These are phyloP conservation scores for Ogataea trehaloabstinens DNA, from an alignment of 805 yeast genomes.

Conservation along the genomic window DNA sequence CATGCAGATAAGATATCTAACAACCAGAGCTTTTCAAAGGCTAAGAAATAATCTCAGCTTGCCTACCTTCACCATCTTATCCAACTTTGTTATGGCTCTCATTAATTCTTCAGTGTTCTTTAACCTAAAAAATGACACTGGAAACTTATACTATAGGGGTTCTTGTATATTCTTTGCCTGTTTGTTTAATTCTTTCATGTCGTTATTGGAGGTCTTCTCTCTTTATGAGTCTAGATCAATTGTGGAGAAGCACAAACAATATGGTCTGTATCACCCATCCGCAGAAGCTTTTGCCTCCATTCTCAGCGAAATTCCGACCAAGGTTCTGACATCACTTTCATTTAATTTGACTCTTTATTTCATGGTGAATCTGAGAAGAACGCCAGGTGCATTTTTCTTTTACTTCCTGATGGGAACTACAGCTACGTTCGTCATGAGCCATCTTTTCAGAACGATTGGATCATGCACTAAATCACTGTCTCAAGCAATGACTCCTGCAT, in stretches of 20 bases:
- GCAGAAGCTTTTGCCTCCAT: slow-evolving; percentile 63
- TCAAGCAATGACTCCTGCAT: slow-evolving; percentile 59
- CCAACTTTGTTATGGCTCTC: slow-evolving; percentile 53
- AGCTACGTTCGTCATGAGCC: slow-evolving; percentile 53
- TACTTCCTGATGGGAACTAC: slow-evolving; percentile 42
- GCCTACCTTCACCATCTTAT: slow-evolving; percentile 39
- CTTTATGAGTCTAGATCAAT: slow-evolving; percentile 55
- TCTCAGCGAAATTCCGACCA: slow-evolving; percentile 56
- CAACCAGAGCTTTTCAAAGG: slow-evolving; percentile 48
- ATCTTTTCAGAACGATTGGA: slow-evolving; percentile 53
- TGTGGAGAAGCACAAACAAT: slow-evolving; percentile 57
- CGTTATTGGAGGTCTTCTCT: slow-evolving; percentile 55
- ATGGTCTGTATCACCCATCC: slow-evolving; percentile 55
- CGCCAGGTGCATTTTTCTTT: slow-evolving; percentile 54
- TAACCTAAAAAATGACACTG: slow-evolving; percentile 42
- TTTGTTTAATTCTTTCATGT: slow-evolving; percentile 60
- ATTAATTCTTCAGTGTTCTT: slow-evolving; percentile 58
- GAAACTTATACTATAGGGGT: slow-evolving; percentile 52
- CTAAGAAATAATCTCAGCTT: slow-evolving; percentile 49
- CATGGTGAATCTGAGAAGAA: slow-evolving; percentile 50
- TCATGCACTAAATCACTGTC: slow-evolving; percentile 45
- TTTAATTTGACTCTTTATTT: slow-evolving; percentile 54
- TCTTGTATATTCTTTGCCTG: slow-evolving; percentile 68
- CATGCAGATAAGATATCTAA: slow-evolving; percentile 50
- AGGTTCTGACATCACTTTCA: slow-evolving; percentile 39